Evolutionary conservation across 768 basidiomycete species (phyloP), one percentile per base, ranked within the genome.

Genomic region (Tricholomella constricta): DNA sequence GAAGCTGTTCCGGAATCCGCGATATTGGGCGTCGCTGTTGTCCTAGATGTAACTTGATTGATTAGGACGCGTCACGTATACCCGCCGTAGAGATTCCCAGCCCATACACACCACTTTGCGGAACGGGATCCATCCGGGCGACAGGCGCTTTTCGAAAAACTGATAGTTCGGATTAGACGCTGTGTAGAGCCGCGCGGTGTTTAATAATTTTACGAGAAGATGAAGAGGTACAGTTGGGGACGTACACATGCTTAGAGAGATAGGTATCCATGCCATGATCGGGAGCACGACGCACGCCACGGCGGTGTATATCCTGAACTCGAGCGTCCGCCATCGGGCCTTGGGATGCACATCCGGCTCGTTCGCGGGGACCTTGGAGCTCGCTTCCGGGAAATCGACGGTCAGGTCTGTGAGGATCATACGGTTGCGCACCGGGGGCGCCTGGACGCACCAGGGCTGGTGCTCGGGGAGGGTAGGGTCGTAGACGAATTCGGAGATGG

Each of bases 21-120:
- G 88, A 66, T 94, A 98, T 73, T 98, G 97, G 0, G 78, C 73
- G 63, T 98, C 97, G 57, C 91, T 93, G 64, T 88, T 91, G 69
- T 99, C 97, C 96, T 98, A 14, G 57, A 9, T n/a, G 31, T 43
- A 32, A 36, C 27, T 22, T 11, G 14, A 11, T 32, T 32, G 9
- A 32, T 44, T 52, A 60, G 58, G 29, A n/a, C 20, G 17, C n/a
- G 9, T 34, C n/a, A 53, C 32, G 44, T 55, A 29, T 51, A 49
- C 29, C 38, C 41, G 14, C 31, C 11, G 42, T 32, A 31, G 22
- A 11, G 17, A 6, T 6, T 22, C 2, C 9, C 5, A 6, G 29
- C 11, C 8, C 38, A 7, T 6, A 44, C 89, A 72, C 63, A 96
- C 95, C 11, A 95, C 79, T 65, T 76, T 67, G 26, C 91, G 84